Evolutionary conservation across 2,329 filamentous ascomycete genomes (phyloP).

Genomic region (Epichloe hybrida): DNA sequence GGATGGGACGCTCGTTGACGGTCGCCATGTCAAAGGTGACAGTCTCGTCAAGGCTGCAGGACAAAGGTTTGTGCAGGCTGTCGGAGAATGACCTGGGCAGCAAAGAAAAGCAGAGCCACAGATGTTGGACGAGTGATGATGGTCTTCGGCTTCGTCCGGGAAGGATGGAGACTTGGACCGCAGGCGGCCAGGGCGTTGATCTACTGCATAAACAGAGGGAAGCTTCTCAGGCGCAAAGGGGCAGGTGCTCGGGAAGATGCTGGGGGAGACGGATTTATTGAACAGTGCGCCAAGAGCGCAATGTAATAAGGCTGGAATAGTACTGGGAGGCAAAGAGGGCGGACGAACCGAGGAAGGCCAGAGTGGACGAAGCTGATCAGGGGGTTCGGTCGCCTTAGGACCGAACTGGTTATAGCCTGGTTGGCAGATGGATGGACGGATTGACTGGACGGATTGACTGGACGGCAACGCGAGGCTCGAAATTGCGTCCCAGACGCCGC

Average conservation of each 20-base stretch:
- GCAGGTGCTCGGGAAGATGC: background rate
- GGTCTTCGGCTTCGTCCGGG: background rate
- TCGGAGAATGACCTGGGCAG: background rate
- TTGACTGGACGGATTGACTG: background rate
- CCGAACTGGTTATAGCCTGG: constrained; percentile 1
- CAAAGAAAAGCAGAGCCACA: background rate
- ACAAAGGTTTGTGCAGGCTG: background rate
- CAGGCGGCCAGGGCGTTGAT: constrained; percentile 1
- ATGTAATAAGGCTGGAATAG: constrained; percentile 1
- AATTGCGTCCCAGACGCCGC: constrained; percentile 2
- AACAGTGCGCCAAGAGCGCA: constrained; percentile 1
- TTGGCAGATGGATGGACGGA: constrained; percentile 1
- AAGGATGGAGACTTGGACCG: constrained; percentile 2
- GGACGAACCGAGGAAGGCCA: constrained; percentile 4
- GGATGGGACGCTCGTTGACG: constrained; percentile 17
- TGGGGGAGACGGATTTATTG: background rate
- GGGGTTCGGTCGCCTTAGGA: constrained; percentile 1
- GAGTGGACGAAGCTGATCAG: constrained; percentile 4
- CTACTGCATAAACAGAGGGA: constrained; percentile 3
- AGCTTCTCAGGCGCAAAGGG: constrained; percentile 6
- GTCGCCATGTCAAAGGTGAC: constrained; percentile 17
- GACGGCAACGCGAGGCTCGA: background rate
- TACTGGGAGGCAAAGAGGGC: background rate
- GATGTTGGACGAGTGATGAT: background rate
- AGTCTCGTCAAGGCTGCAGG: background rate